Base-by-base conservation (phyloP, 176 grass and related monocot species). In the Tillandsia leiboldiana region DNA sequence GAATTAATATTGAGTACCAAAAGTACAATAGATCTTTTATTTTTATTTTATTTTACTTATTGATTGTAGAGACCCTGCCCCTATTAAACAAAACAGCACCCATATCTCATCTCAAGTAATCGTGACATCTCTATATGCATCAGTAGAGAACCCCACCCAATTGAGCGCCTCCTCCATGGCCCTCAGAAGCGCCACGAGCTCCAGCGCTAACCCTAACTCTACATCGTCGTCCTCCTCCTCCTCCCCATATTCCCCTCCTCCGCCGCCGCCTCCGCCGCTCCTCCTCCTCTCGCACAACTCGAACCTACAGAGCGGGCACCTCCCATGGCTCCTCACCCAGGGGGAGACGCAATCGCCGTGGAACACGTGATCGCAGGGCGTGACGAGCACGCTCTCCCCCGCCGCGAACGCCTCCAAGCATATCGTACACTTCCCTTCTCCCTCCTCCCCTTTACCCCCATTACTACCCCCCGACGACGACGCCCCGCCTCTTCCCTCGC, bases 301-400 rank as follows among this genome's bases (percentile, higher is more conserved):
- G 4, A 72, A 49, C 52, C 87, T 73, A 29, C 87, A 86, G 66
- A 82, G 65, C 0, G 85, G 87, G 76, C 91, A 90, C 72, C 74
- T 87, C 52, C 87, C 83, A 0, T 87, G 78, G 5, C 68, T 75
- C 78, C 82, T 87, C 52, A 95, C 78, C 91, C 91, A 87, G 0
- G 90, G 90, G 3, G 66, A 14, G 75, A 87, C 80, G 47, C 90
- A 95, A 3, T 66, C 75, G 0, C 65, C 74, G 52, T 95, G 91
- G 51, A 96, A 90, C 67, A 73, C 85, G 79, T 96, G 91, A 70
- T 83, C 81, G 84, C 84, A 96, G 51, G 84, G 87, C 17, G 87
- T 90, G 42, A 73, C 51, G 48, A 78, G 56, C 12, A 85, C 84
- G 53, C 79, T 63, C 69, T 83, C 76, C 18, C 49, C 20, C 2